Base-by-base conservation (phyloP, 2,329 filamentous ascomycete species). In the Penicillium thymicola region DNA sequence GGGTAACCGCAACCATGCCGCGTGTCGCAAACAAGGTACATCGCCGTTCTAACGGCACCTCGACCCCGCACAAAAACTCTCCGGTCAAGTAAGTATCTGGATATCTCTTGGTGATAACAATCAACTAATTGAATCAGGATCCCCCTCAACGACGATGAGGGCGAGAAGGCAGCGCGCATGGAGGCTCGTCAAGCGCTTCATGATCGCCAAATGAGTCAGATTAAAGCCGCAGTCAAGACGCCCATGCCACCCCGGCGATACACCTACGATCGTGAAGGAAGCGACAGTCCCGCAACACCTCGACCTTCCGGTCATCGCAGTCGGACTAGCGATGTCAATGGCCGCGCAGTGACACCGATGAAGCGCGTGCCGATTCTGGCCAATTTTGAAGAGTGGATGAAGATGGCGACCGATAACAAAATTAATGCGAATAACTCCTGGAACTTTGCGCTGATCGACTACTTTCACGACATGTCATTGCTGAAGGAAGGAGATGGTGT, bases 361-460 rank as follows among this genome's bases (percentile, higher is more conserved):
- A 96, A 96, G 82, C 89, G 92, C 59, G 90, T 96, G 28, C 94
- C 94, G 1, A 89, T 99, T 66, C 81, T 99, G 53, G 94, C 94
- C 69, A 99, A 99, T 76, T 99, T 97, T 68, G 94, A 99, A 74
- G 94, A 99, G 73, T 97, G 93, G 94, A 97, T 99, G 92, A 99
- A 97, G 82, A 96, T 99, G 92, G 94, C 94, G 2, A 97, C 94
- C 16, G 94, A 99, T 79, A 99, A 99, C 78, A 94, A 94, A 76
- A 99, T 99, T 81, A 99, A 97, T 72, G 93, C 94, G 47, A 86
- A 89, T 58, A 99, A 99, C 75, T 97, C 92, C 30, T 99, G 94
- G 94, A 97, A 97, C 75, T 97, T 99, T 77, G 94, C 94, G n/a
- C 84, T 99, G 18, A 99, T 99, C 71, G 94, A 99, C 75, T 99